Percentiles rank a stretch among this genome's conserved stretches.
phyloP scores from a whole-genome alignment of 306 rosid genomes.

The Quercus glauca region DNA sequence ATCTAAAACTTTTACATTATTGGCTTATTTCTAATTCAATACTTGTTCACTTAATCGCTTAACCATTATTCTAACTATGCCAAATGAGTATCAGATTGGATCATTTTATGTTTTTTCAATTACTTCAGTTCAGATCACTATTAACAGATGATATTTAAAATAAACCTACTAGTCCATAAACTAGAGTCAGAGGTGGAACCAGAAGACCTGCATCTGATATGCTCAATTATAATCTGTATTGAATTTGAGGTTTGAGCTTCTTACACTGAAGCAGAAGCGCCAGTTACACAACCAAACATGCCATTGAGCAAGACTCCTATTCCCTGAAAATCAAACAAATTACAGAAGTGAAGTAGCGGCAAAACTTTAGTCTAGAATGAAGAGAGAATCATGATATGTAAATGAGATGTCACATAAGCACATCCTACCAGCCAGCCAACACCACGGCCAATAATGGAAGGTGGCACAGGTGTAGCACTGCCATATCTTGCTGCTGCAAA shows the following conservation, averaged over 20 bases:
- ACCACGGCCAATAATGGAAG: constrained; percentile 71
- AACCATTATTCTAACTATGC: too few species aligned
- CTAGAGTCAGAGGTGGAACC: not conserved
- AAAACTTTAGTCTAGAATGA: not conserved
- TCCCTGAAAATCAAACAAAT: constrained; percentile 51
- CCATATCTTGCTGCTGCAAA: constrained; percentile 76
- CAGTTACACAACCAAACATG: constrained; percentile 62
- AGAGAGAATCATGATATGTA: constrained; percentile 8
- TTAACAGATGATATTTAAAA: not conserved
- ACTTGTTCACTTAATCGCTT: too few species aligned
- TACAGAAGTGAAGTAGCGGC: not conserved
- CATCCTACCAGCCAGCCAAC: constrained; percentile 74
- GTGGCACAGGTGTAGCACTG: constrained; percentile 84
- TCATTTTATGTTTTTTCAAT: too few species aligned
- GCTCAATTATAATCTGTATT: not conserved
- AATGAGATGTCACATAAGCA: not conserved
- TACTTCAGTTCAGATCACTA: too few species aligned
- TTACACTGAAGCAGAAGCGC: constrained; percentile 76
- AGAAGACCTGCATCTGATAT: not conserved
- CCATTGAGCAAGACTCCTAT: constrained; percentile 61
- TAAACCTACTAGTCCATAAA: not conserved
- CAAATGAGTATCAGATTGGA: too few species aligned
- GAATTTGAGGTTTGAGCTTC: constrained; percentile 9
- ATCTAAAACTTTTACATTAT: too few species aligned
- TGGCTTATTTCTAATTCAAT: too few species aligned